Evolutionary conservation across 192 early-diverging fungal genomes (phyloP), one percentile per base, ranked within the genome.

Genomic region (Linnemannia exigua): DNA sequence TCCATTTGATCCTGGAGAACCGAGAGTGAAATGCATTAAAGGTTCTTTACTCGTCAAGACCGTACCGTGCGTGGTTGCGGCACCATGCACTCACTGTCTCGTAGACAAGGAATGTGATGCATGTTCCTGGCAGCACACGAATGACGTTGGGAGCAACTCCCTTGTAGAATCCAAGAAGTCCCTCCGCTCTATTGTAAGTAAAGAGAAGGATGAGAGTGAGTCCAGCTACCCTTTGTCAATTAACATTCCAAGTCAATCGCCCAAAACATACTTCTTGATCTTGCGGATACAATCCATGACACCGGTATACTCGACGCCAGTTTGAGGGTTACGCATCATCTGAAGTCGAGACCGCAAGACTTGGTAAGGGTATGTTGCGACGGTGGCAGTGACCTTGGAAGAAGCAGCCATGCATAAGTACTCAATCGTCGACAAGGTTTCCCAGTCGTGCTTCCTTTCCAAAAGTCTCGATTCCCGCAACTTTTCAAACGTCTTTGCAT

Each of bases 41-140:
- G 25, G 22, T 0, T 25, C 4, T 14, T 25, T 75, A 71, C 31
- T 86, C 78, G 44, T 86, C 74, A 25, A 80, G 47, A 22, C 84
- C 82, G 72, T 85, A 88, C 11, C 79, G 74, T n/a, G 93, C 90
- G 66, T 90, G 89, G 5, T 91, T 81, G n/a, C 91, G 93, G 73
- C 94, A 89, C 68, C 89, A 92, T 6, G 88, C 89, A 16, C 90
- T 89, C 66, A 95, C 87, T 47, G 91, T 94, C 77, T 98, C 98
- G 82, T 99, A 99, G 0, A 98, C 96, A n/a, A 96, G 91, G 92
- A 99, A 99, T 3, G 98, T 99, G 31, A 98, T 93, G 70, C 95
- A 94, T 12, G 98, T 98, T 9, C 98, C 97, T 3, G 98, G 98
- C 38, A 98, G 87, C 1, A 99, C 97, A 16, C 97, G 92, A 15